Base-by-base conservation (phyloP, 2,329 filamentous ascomycete species). In the Phialocephala subalpina region DNA sequence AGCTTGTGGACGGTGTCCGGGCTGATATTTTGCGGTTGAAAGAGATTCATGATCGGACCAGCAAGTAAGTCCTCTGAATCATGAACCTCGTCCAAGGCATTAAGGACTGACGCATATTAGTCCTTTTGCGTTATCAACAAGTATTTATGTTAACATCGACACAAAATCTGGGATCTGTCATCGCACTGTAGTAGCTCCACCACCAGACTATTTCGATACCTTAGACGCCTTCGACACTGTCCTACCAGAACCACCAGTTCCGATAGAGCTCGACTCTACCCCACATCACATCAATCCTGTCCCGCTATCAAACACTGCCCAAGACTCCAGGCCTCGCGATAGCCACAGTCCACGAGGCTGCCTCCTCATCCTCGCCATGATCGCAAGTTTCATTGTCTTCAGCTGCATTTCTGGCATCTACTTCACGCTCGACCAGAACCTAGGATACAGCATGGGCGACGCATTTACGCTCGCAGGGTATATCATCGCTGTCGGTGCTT, bases 371-470 rank as follows among this genome's bases (percentile, higher is more conserved):
- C 9, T 47, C 38, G 9, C 36, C 16, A 11, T 59, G 25, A 22
- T 47, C 9, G 20, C 38, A 20, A 3, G 16, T 16, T 59, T 47
- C 57, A 33, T 27, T 22, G 16, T 29, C 18, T 29, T 59, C n/a
- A 59, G 57, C 22, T 45, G 38, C 29, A 45, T 59, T 22, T 33
- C 42, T 4, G 57, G 57, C 3, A 22, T 59, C 3, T 59, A 59
- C 25, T 59, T 59, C 57, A 59, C 57, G 2, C n/a, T 59, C 8
- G 45, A 59, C 16, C 27, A 35, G 14, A 58, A 20, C 25, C 16
- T 33, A 11, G 57, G 57, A n/a, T 59, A 59, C 11, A 45, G 38
- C 9, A 59, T 59, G 57, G 57, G 57, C n/a, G 57, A 59, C 22
- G 57, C 57, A 2, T 59, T 59, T n/a, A 47, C 57, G 7, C 40